Conservation (phyloP, 1,284 basidiomycete genomes). For the Laetiporus sulphureus region DNA sequence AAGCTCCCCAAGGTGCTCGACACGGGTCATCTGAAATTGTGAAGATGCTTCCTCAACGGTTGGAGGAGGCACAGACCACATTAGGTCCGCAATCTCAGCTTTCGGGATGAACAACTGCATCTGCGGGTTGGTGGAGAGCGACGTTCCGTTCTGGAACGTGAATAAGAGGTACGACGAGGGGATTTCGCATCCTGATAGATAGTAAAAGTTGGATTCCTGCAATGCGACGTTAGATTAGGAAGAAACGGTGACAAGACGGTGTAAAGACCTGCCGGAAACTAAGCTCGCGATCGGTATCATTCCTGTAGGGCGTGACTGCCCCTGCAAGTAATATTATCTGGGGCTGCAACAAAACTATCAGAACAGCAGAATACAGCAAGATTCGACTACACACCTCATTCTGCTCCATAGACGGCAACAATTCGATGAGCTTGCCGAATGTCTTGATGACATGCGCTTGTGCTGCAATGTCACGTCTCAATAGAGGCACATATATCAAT, state of each 20-base stretch:
- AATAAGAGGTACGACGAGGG: slow-evolving; percentile 68
- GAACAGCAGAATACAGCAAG: too few species aligned
- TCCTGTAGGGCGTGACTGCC: slow-evolving; percentile 54
- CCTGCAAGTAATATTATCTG: slow-evolving; percentile 61
- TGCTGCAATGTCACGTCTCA: slow-evolving; percentile 22
- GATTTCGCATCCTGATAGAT: slow-evolving; percentile 74
- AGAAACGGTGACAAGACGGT: background rate
- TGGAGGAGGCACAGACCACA: slow-evolving; percentile 87
- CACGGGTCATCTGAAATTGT: slow-evolving; percentile 51
- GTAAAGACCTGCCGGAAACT: slow-evolving; percentile 49
- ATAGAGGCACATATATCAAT: too few species aligned
- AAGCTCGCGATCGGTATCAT: slow-evolving; percentile 88
- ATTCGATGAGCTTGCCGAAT: slow-evolving; percentile 38
- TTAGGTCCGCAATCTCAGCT: slow-evolving; percentile 62
- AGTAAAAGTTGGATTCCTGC: slow-evolving; percentile 85
- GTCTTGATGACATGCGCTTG: slow-evolving; percentile 44
- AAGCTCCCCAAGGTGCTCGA: slow-evolving; percentile 46
- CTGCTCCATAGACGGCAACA: slow-evolving; percentile 41
- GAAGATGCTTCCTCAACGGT: slow-evolving; percentile 49
- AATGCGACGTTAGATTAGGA: background rate
- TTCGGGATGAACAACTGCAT: slow-evolving; percentile 73
- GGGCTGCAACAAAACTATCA: slow-evolving; percentile 37
- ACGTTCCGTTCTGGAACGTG: slow-evolving; percentile 44
- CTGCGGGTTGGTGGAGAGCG: slow-evolving; percentile 38
- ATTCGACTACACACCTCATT: slow-evolving; percentile 45